A percentile compares a stretch with the other conserved stretches of the same genome.
Evolutionary conservation across 352 stramenopile genomes (phyloP).

Genomic region (Aphanomyces astaci): DNA sequence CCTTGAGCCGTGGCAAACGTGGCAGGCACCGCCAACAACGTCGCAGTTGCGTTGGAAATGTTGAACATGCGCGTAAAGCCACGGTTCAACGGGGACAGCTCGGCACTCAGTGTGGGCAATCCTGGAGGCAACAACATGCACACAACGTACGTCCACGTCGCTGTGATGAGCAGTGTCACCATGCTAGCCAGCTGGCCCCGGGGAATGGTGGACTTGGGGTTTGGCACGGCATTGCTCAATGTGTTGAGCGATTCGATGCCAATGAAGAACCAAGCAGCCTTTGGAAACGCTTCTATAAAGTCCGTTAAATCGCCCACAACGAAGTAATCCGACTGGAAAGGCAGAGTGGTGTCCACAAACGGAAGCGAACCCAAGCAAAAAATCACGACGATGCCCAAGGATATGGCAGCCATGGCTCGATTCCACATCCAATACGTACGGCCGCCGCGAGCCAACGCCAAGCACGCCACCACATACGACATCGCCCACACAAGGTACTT

Average conservation of each 20-base stretch:
- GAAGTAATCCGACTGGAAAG: conserved; percentile 9
- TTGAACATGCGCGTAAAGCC: conserved; percentile 30
- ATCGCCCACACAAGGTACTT: conserved; percentile 27
- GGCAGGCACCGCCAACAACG: conserved; percentile 29
- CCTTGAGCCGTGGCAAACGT: conserved; percentile 33
- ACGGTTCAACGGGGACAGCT: background rate
- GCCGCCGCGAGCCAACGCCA: conserved; percentile 25
- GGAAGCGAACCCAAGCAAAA: conserved; percentile 26
- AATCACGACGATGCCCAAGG: conserved; percentile 22
- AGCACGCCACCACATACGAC: conserved; percentile 23
- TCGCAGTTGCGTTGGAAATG: conserved; percentile 15
- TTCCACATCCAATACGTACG: conserved; percentile 30
- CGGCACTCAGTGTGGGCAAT: background rate
- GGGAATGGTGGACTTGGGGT: conserved; percentile 25
- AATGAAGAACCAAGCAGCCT: background rate
- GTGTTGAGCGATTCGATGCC: conserved; percentile 19
- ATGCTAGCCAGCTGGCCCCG: conserved; percentile 28
- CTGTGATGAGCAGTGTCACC: conserved; percentile 25
- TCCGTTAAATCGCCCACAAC: background rate
- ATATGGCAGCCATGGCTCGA: conserved; percentile 17
- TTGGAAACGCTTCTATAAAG: background rate
- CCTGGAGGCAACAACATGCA: conserved; percentile 25
- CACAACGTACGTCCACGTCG: conserved; percentile 26
- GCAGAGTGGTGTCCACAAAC: conserved; percentile 25
- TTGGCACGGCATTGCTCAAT: background rate